Evolutionary conservation across 495 filamentous ascomycete species (phyloP), one percentile per base, ranked within the genome.

Genomic region (Aspergillus carlsbadensis): DNA sequence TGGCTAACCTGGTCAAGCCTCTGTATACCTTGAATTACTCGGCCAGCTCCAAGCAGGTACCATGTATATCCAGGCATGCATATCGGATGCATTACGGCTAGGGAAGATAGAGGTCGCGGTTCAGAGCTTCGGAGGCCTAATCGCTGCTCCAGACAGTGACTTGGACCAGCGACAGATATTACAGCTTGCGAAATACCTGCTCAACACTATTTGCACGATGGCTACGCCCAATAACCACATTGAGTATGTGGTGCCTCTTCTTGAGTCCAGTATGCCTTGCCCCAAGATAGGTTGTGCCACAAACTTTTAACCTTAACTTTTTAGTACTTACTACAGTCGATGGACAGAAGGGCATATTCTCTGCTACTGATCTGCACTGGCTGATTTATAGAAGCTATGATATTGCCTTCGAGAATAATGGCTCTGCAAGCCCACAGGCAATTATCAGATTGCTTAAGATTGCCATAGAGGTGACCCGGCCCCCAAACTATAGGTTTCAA

Each of bases 381-480:
- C 90, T 95, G 68, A 85, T 83, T 43, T 81, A 84, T 51, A 91
- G 86, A 59, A 81, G 83, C 6, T 96, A 94, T 68, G 91, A 92
- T 59, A 66, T 90, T 21, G 81, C 84, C 0, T 65, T 92, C 2
- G 83, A 85, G 59, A 72, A 81, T 36, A 81, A 83, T 33, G 75
- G 74, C 0, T 67, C 59, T 11, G 85, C 87, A 77, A 63, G 78
- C 15, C 76, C 83, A 6, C 66, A 71, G 7, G 68, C 72, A 40
- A 75, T 82, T 0, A 52, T 85, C 24, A 70, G 80, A 22, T 78
- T 95, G 42, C 65, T 93, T 3, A 65, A 71, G 10, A 70, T 76
- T 18, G 90, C 86, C 61, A 74, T 84, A 31, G 72, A 74, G 57
- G 77, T 78, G 56, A 58, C 13, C 10, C 15, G n/a, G n/a, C n/a